Evolutionary conservation across 176 grass and related monocot species (phyloP), one percentile per base, ranked within the genome.

Genomic region (Avena atlantica): DNA sequence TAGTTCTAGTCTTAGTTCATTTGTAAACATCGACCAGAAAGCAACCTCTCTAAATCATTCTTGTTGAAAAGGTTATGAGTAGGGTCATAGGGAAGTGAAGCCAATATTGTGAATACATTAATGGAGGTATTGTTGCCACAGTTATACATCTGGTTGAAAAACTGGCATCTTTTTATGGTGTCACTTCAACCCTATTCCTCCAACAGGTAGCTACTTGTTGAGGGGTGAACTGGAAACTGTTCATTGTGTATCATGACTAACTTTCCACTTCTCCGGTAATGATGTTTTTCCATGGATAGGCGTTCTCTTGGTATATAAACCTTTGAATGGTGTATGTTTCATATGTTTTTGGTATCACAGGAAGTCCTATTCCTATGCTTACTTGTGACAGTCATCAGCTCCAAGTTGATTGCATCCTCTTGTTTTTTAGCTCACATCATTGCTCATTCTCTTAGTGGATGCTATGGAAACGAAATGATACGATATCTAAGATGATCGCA

Each of bases 401-500:
- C 48, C 66, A 57, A 84, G 58, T 80, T 83, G 57, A 79, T 79
- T n/a, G 52, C 13, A 84, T n/a, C 70, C 50, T 81, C 60, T 69
- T 45, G 51, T 56, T 78, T 78, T 36, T 78, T 14, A 76, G n/a
- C 74, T n/a, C 2, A 5, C 16, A 40, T 40, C 5, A 56, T 45
- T 64, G 5, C 19, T 8, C 9, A 45, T 69, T 51, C 4, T 6
- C 14, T 78, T 58, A 67, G 36, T 49, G 80, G 50, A 45, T 82
- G 60, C 72, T 48, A 77, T 83, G 52, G 14, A 4, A 31, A n/a
- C 16, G 12, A 86, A 52, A 69, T 69, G 80, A 83, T 74, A 6
- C 24, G 40, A 79, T 80, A 83, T 60, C 76, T 49, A 76, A 42
- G 81, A 15, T 80, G 66, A 84, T 84, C 69, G 81, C 69, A 84